Evolutionary conservation across 495 filamentous ascomycete genomes (phyloP).

Genomic region (Chaetomium tenue): DNA sequence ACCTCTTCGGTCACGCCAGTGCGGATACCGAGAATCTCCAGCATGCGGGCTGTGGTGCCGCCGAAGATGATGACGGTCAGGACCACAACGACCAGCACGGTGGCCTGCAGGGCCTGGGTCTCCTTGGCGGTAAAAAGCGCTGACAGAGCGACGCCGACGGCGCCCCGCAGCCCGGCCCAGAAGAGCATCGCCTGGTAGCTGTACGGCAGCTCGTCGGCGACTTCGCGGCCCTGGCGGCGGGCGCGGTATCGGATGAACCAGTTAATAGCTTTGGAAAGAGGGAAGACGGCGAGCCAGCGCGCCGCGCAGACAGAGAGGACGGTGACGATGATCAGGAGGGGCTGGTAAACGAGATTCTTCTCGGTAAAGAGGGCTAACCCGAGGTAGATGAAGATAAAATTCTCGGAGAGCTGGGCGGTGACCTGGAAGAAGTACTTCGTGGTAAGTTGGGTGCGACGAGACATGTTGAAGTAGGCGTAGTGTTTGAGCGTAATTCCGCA

Average conservation of each 20-base stretch:
- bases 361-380: slow-evolving; percentile 93
- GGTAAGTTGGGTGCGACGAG: slow-evolving; percentile 90
- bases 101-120: slow-evolving; percentile 75
- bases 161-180: slow-evolving; percentile 94
- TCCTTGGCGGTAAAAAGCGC: slow-evolving; percentile 79
- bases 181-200: slow-evolving; percentile 97
- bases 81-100: slow-evolving; percentile 94
- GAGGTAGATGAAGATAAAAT: slow-evolving; percentile 99
- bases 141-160: slow-evolving; percentile 94
- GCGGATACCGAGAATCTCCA: slow-evolving; percentile 90
- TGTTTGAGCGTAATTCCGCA: slow-evolving; percentile 98
- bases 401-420: slow-evolving; percentile 91
- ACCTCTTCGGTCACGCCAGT: slow-evolving; percentile 96
- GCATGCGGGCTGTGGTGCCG: slow-evolving; percentile 96
- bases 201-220: slow-evolving; percentile 85
- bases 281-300: slow-evolving; percentile 91
- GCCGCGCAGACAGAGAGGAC: slow-evolving; percentile 88
- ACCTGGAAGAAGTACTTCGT: slow-evolving; percentile 98
- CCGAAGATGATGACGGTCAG: slow-evolving; percentile 98
- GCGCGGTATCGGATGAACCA: slow-evolving; percentile 92
- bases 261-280: slow-evolving; percentile 85
- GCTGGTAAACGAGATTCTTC: slow-evolving; percentile 80
- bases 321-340: slow-evolving; percentile 90
- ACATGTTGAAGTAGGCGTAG: slow-evolving; percentile 99
- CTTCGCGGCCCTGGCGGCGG: slow-evolving; percentile 68